Conservation (phyloP, 257 asterid genomes). For the Solanum sejunctum region DNA sequence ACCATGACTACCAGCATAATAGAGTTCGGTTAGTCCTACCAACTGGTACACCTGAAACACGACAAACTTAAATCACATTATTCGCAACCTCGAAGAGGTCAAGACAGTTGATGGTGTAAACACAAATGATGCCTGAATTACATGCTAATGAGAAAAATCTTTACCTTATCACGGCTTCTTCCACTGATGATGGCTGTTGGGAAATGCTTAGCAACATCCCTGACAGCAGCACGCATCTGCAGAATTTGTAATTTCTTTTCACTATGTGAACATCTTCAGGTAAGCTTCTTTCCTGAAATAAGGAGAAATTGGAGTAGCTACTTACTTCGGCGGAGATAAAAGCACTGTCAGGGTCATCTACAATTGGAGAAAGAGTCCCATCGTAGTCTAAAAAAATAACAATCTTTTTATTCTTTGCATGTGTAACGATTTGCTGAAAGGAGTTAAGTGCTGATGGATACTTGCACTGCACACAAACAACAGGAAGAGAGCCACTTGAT, state of each 20-base stretch:
- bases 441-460: neutral
- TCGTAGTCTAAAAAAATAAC: constrained; percentile 13
- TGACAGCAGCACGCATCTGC: constrained; percentile 15
- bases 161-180: constrained; percentile 15
- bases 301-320: neutral
- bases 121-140: neutral
- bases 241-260: neutral
- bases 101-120: neutral
- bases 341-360: constrained; percentile 16
- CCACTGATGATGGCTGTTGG: constrained; percentile 18
- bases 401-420: constrained; percentile 1
- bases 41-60: constrained; percentile 12
- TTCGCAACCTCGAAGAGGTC: neutral
- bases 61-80: neutral
- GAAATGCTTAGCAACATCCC: constrained; percentile 2
- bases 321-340: constrained; percentile 11
- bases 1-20: constrained; percentile 18
- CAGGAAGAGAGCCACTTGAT: neutral
- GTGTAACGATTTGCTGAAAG: constrained; percentile 1
- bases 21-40: constrained; percentile 11
- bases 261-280: neutral
- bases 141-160: neutral
- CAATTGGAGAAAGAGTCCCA: constrained; percentile 14
- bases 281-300: neutral
- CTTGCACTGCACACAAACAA: neutral